phyloP scores from a whole-genome alignment of 345 rosid genomes.

The Chamaenerion angustifolium region DNA sequence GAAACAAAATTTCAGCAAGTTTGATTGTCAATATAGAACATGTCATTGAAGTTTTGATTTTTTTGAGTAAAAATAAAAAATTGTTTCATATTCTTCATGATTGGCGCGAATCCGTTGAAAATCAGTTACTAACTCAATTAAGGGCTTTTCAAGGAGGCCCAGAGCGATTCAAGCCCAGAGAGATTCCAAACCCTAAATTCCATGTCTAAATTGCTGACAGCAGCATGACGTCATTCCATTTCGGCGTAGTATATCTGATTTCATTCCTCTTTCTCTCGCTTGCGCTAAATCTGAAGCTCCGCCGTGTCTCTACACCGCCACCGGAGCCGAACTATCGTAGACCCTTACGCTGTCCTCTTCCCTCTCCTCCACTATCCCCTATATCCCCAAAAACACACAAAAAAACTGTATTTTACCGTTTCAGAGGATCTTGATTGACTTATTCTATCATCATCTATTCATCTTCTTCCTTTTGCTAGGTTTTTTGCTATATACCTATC shows the following conservation, averaged over 20 bases:
- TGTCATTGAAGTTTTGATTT: no score
- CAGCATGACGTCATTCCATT: neutral
- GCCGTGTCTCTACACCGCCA: conserved; percentile 16
- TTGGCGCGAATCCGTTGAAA: no score
- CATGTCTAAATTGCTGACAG: neutral
- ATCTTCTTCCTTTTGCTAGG: conserved; percentile 6
- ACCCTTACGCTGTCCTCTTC: conserved; percentile 34
- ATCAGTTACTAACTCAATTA: no score
- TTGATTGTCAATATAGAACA: no score
- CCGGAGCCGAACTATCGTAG: conserved; percentile 7
- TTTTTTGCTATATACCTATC: conserved; percentile 12
- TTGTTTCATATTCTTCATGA: no score
- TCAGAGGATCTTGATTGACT: conserved; percentile 3
- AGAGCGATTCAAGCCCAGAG: neutral
- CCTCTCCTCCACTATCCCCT: conserved; percentile 28
- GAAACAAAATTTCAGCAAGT: no score
- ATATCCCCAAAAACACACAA: conserved; percentile 12
- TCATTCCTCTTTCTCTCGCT: neutral
- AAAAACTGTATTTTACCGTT: conserved; percentile 3
- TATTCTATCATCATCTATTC: conserved; percentile 4
- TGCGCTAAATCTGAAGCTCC: conserved; percentile 26
- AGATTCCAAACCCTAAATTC: conserved; percentile 1
- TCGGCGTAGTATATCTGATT: conserved; percentile 3
- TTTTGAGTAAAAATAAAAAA: no score
- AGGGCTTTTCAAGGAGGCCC: no score